Evolutionary conservation across 2,329 filamentous ascomycete genomes (phyloP).

Genomic region (Ceratocystis colombiana): DNA sequence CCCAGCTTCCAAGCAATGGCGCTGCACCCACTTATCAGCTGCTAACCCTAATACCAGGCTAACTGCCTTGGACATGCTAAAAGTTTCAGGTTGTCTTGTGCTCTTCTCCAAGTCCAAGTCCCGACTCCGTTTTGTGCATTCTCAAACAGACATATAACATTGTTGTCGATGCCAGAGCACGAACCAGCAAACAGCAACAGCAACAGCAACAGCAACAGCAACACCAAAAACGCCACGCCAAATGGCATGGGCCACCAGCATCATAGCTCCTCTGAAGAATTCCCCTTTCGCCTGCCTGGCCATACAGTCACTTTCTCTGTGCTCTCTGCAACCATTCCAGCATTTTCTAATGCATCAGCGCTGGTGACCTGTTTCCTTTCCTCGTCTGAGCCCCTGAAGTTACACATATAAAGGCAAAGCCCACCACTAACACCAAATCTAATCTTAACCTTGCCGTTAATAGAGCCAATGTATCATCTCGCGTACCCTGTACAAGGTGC

Average conservation of each 20-base stretch:
- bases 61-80: not conserved
- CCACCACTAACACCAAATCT: not conserved
- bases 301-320: not conserved
- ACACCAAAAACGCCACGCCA: not conserved
- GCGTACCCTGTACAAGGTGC: slow-evolving; percentile 4
- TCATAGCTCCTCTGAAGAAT: slow-evolving; percentile 12
- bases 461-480: slow-evolving; percentile 3
- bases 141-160: not conserved
- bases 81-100: not conserved
- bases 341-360: no score
- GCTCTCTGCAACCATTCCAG: not conserved
- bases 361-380: not conserved
- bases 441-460: slow-evolving; percentile 2
- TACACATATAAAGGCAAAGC: not conserved
- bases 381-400: slow-evolving; percentile 1
- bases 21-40: no score
- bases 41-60: not conserved
- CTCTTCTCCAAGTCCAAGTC: not conserved
- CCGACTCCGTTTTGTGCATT: not conserved
- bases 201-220: not conserved
- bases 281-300: not conserved
- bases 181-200: not conserved
- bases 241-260: slow-evolving; percentile 10
- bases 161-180: not conserved
- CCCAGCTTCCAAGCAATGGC: no score